A percentile compares a stretch with the other conserved stretches of the same genome.
These are phyloP conservation scores for Stylonectria norvegica DNA, from an alignment of 2,329 filamentous ascomycete species.

Conservation along the genomic window DNA sequence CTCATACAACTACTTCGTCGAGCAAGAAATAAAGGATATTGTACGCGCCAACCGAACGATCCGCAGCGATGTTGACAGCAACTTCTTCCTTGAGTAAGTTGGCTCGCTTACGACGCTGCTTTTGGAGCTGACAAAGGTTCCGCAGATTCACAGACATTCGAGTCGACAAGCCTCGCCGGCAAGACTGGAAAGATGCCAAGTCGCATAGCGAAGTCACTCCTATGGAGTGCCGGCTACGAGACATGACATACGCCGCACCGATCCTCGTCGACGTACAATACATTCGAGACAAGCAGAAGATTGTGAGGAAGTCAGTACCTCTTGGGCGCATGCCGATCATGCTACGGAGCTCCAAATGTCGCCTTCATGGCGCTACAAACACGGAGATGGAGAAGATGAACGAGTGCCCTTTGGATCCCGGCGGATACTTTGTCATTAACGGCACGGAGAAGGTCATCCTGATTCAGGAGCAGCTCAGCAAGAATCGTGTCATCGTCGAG, in stretches of 20 bases:
- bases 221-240: conserved; percentile 92
- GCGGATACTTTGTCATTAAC: conserved; percentile 96
- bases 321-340: conserved; percentile 95
- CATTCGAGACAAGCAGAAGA: conserved; percentile 72
- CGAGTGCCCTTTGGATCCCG: conserved; percentile 92
- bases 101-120: conserved; percentile 12
- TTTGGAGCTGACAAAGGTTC: conserved; percentile 18
- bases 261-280: conserved; percentile 93
- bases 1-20: conserved; percentile 97
- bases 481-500: conserved; percentile 98
- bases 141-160: conserved; percentile 77
- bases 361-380: conserved; percentile 78
- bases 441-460: conserved; percentile 98
- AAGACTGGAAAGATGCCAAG: conserved; percentile 69
- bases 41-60: conserved; percentile 86
- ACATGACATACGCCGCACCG: conserved; percentile 96
- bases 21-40: conserved; percentile 95
- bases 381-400: conserved; percentile 87
- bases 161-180: conserved; percentile 75
- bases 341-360: conserved; percentile 92
- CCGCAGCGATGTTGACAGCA: conserved; percentile 85
- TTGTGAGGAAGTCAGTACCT: conserved; percentile 71
- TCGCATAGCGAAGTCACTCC: conserved; percentile 77
- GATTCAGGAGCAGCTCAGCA: conserved; percentile 97
- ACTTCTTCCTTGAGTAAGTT: conserved; percentile 76